Evolutionary conservation across 768 basidiomycete genomes (phyloP).

Genomic region (Zangia roseola): DNA sequence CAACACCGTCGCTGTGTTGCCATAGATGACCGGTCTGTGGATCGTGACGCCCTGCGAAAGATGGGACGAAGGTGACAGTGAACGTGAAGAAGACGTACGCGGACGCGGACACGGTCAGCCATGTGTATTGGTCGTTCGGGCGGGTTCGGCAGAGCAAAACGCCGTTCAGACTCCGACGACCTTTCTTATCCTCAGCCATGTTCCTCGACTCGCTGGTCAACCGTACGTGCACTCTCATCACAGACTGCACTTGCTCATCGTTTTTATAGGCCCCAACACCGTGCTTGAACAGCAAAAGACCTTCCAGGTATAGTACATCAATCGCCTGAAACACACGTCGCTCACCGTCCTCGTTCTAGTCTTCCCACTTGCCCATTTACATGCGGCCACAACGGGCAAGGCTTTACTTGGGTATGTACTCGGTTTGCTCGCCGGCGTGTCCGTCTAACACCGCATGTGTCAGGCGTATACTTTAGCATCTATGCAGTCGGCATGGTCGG

Average conservation of each 20-base stretch:
- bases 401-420: constrained; percentile 58
- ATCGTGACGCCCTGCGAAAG: constrained; percentile 74
- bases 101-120: constrained; percentile 74
- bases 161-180: constrained; percentile 34
- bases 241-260: not conserved
- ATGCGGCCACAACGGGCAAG: constrained; percentile 58
- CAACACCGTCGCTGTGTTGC: constrained; percentile 84
- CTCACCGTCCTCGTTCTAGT: constrained; percentile 16
- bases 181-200: constrained; percentile 18
- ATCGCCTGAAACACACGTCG: not conserved
- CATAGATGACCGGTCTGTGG: constrained; percentile 90
- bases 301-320: constrained; percentile 52
- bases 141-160: constrained; percentile 37
- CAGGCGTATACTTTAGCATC: constrained; percentile 55
- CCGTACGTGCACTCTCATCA: constrained; percentile 42
- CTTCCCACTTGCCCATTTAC: constrained; percentile 52
- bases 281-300: constrained; percentile 63
- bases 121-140: constrained; percentile 33
- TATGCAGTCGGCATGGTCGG: constrained; percentile 56
- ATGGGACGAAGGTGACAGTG: constrained; percentile 1
- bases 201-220: constrained; percentile 67
- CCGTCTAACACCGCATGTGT: not conserved
- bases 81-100: constrained; percentile 40
- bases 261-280: constrained; percentile 54
- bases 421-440: too few relatives aligned